These are phyloP conservation scores for Plasmodium inui DNA, from an alignment of 169 alveolate genomes.

Conservation along the genomic window DNA sequence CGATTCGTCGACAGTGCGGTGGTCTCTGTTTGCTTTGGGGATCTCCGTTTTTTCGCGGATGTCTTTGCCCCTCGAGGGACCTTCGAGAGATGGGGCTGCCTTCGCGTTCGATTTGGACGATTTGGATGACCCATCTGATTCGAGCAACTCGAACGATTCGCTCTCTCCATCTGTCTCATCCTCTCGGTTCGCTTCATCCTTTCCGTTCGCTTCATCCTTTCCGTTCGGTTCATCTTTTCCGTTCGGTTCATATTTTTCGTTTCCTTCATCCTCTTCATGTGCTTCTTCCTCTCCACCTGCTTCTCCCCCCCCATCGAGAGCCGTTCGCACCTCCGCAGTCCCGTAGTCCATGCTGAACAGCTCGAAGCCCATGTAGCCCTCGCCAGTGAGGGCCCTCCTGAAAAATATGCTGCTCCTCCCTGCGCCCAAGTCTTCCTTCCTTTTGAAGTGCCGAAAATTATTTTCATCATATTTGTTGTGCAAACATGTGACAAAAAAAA, in stretches of 20 bases:
- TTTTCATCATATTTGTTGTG: slow-evolving; percentile 69
- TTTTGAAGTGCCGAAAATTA: slow-evolving; percentile 66
- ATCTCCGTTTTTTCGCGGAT: not conserved
- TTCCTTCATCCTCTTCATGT: not conserved
- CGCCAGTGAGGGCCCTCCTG: not conserved
- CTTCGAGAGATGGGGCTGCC: not conserved
- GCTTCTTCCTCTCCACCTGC: not conserved
- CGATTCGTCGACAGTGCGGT: not conserved
- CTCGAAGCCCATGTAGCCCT: slow-evolving; percentile 6
- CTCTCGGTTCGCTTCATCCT: not conserved
- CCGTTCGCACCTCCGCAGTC: not conserved
- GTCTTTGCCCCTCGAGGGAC: not conserved
- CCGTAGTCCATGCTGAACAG: slow-evolving; percentile 40
- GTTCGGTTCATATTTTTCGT: not conserved
- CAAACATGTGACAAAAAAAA: slow-evolving; percentile 62
- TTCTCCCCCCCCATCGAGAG: not conserved
- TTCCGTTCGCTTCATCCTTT: not conserved
- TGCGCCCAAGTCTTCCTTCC: not conserved
- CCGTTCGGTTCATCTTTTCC: not conserved
- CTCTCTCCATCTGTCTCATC: not conserved
- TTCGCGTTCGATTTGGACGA: not conserved
- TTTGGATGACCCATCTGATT: not conserved
- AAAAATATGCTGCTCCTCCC: not conserved
- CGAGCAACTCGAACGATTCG: not conserved
- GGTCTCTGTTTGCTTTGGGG: not conserved